Base-by-base conservation (phyloP, 192 early-diverging fungal species). In the Linnemannia zychae region DNA sequence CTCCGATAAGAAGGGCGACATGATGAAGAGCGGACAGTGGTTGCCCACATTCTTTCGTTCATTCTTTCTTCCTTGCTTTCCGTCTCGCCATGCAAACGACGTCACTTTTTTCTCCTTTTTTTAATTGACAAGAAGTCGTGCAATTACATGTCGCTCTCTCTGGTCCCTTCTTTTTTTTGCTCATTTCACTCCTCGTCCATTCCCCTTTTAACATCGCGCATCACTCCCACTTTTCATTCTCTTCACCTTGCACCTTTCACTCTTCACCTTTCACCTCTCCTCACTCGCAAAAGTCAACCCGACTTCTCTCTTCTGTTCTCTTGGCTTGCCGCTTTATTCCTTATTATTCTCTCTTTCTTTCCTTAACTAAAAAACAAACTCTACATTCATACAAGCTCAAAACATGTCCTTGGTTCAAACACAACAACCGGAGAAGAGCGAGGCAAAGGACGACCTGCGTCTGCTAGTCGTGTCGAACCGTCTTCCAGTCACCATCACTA, bases 381-480 rank as follows among this genome's bases (percentile, higher is more conserved):
- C 24, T 46, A 9, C 40, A 47, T 28, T 71, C 50, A 57, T 31
- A 71, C 24, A 31, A 48, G 16, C 17, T 15, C 18, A 28, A 46
- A 76, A 31, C 22, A 68, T 69, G 76, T 77, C 76, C 37, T 47
- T 77, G 66, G n/a, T 57, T 48, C 38, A 77, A 38, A 34, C 22
- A 24, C 48, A 48, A 16, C 66, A 33, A 16, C 34, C 46, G 18
- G 67, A 48, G n/a, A 20, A 9, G 36, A 24, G 48, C 15, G 49
- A 48, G 9, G 16, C 46, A 36, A 80, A 74, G 38, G 52, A 74
- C 66, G 76, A 88, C 11, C 79, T 93, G 24, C 93, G 94, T 38
- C 89, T 98, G 18, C 88, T 99, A 15, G 96, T 99, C 22, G 97
- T 99, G 11, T 99, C 98, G 0, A 99, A 99, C 90, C 91, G 98